Evolutionary conservation across 1,139 yeast species (phyloP).

Genomic region (Pichia sp.): DNA sequence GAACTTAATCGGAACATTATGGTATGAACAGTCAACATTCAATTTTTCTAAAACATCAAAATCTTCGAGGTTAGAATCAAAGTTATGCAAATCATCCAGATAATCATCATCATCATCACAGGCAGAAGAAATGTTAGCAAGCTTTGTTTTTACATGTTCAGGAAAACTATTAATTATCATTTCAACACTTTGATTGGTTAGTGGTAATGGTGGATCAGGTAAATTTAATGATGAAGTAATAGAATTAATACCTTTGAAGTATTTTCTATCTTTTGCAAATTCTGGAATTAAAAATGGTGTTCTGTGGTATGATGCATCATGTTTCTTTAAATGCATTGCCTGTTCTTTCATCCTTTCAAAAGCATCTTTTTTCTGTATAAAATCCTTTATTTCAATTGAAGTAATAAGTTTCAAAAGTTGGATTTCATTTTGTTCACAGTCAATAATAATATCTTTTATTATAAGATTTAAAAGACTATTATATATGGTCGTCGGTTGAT

Average conservation of each 20-base stretch:
- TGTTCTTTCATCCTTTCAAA: conserved; percentile 45
- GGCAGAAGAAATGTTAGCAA: conserved; percentile 7
- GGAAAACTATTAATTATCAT: conserved; percentile 34
- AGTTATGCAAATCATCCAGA: conserved; percentile 2
- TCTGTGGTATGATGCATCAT: conserved; percentile 83
- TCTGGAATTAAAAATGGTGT: conserved; percentile 61
- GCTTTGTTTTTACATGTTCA: conserved; percentile 16
- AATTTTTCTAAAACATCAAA: conserved; percentile 11
- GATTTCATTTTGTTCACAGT: conserved; percentile 26
- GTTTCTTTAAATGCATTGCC: conserved; percentile 55
- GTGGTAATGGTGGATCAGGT: conserved; percentile 61
- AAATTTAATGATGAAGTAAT: conserved; percentile 57
- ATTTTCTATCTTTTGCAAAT: conserved; percentile 34
- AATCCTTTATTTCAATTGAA: conserved; percentile 52
- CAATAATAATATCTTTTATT: conserved; percentile 42
- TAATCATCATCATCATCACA: conserved; percentile 17
- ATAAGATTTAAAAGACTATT: conserved; percentile 48
- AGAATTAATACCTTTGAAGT: conserved; percentile 44
- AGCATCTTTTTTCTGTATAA: conserved; percentile 50
- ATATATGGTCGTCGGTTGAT: conserved; percentile 63
- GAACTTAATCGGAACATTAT: conserved; percentile 48
- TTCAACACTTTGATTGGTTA: conserved; percentile 41
- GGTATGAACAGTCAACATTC: conserved; percentile 38
- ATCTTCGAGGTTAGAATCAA: conserved; percentile 10
- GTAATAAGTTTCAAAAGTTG: conserved; percentile 38